Evolutionary conservation across 2,329 filamentous ascomycete genomes (phyloP), one percentile per base, ranked within the genome.

Genomic region (Davidsoniella eucalypti): DNA sequence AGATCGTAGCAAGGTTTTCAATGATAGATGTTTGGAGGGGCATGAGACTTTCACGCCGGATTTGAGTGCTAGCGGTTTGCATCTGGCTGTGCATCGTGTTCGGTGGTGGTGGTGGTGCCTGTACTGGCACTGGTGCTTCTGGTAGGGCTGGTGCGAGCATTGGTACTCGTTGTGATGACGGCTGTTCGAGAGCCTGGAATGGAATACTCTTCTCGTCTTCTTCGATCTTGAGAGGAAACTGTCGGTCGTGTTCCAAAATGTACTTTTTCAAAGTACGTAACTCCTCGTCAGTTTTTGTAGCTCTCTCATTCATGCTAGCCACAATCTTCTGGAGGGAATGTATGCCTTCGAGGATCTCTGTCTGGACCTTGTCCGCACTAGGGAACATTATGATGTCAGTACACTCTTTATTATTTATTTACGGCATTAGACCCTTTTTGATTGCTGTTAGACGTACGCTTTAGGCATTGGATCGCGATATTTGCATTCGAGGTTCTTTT

Each of bases 401-500:
- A 17, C 14, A 25, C 2, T 12, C 5, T 44, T n/a, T 8, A 25
- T 23, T 16, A 4, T 3, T 44, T 12, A 10, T 44, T 6, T 2
- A 41, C 7, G 12, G 14, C 38, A 9, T 21, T 21, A 4, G 18
- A 2, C 16, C 8, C 18, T 4, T 21, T 29, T 16, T 43, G 2
- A 49, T 36, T 25, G 16, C 10, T 1, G 2, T 12, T 18, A 4
- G 8, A 48, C 82, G 63, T 72, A 94, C 85, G 93, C 90, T 61
- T 93, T 92, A 14, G 87, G 87, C 18, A 87, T 84, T 5, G 92
- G 83, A 60, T 95, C 88, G 56, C 88, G 80, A 64, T 95, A 96
- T 63, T 85, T 81, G 68, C 86, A 98, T 49, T 80, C 73, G 29
- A 87, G 73, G 56, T 76, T 80, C 61, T 93, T 93, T 57, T 96